Evolutionary conservation across 2,329 filamentous ascomycete genomes (phyloP), one percentile per base, ranked within the genome.

Genomic region (Alternaria rosae): DNA sequence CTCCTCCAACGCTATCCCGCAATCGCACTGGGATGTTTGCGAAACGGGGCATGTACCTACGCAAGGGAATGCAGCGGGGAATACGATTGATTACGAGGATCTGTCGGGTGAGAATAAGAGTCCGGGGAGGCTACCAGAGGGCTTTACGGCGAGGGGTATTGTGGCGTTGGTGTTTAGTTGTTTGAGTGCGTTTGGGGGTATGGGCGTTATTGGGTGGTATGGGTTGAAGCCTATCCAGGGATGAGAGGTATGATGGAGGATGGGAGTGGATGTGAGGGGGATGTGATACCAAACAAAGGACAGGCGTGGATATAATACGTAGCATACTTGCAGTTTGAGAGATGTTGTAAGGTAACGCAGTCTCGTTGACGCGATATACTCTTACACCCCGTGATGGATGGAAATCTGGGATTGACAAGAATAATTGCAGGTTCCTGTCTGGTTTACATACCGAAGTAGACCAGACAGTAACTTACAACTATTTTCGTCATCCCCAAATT

Each of bases 141-240:
- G 92, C 1, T 93, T 94, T 76, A 92, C 89, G 0, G 77, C 88
- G 0, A 84, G 85, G 35, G 92, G 92, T 8, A 91, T 91, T 44
- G 86, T 93, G 1, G 92, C 92, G 11, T 79, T 95, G 68, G 89
- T 89, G 3, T 92, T 94, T 73, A 92, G 89, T 72, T 86, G 86
- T 65, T 65, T 93, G 4, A 85, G 85, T 15, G 92, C 91, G 3
- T 82, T 93, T 51, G 69, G 92, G 7, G 92, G 92, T 9, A 83
- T 93, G 69, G 84, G 80, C 0, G 86, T 88, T 12, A 88, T 95
- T 57, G 85, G 83, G 1, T 89, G 89, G 84, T 94, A 91, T 77
- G 90, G 88, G 2, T 75, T 86, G 61, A 81, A 59, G 54, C 72
- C 73, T 26, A 58, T 76, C 21, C 30, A 41, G 20, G 52, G 41